Base-by-base conservation (phyloP, 352 stramenopile species). In the Elongisporangium anandrum region DNA sequence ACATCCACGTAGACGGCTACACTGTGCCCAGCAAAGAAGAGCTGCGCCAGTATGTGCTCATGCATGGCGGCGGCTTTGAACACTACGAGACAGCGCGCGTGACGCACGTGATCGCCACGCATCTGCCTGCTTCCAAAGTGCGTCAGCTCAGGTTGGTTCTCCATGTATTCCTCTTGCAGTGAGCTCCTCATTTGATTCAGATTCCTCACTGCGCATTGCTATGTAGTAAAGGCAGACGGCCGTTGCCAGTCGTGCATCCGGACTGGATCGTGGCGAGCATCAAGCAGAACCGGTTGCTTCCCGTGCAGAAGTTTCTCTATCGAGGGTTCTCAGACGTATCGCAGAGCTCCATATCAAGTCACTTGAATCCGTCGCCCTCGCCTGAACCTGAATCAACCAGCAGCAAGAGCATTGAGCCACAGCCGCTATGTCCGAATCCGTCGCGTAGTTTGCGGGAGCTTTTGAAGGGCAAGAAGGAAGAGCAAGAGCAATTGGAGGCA, bases 231-330 rank as follows among this genome's bases (percentile, higher is more conserved):
- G 72, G 71, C 64, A 73, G 67, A 23, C 78, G 73, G 21, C 74
- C 75, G 12, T 71, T 81, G 49, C 93, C 88, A 0, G 86, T 98
- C 8, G 83, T 94, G 22, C 72, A 87, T 54, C 95, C 95, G 0
- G 70, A 95, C 20, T 98, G 95, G 95, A 95, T 98, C 60, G 69
- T 94, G 9, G 86, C 97, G 59, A 94, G 90, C 67, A 86, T 98
- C 15, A 65, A 88, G 45, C 66, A 82, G 38, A 69, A 78, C 20
- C 79, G 60, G 20, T 53, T 97, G 53, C 64, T 97, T 6, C 76
- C 87, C 0, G 59, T 92, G 63, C 77, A 81, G 52, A 60, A 80
- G 34, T 98, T 98, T 66, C 67, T 98, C 17, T 83, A 97, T 24
- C 52, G 80, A 24, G 87, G 92, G 19, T 91, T 97, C 56, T 64